phyloP scores from a whole-genome alignment of 1,284 basidiomycete species.

The Cutaneotrichosporon spelunceum region DNA sequence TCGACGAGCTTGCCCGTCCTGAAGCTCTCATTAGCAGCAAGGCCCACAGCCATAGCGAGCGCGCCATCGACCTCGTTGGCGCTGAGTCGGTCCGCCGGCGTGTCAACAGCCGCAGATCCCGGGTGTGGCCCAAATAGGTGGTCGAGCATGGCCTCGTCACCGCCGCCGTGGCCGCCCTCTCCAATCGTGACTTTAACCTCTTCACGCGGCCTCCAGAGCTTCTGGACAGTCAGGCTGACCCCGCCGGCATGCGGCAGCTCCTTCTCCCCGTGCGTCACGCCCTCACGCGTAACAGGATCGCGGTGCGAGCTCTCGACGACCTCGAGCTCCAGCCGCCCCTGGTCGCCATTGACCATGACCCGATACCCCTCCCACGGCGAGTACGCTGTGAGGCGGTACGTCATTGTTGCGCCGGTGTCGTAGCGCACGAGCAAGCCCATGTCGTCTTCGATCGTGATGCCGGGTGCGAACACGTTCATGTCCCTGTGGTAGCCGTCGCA shows the following conservation, averaged over 20 bases:
- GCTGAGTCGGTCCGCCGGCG: conserved; percentile 55
- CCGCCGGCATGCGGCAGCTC: conserved; percentile 56
- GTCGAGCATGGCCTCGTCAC: conserved; percentile 58
- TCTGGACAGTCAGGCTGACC: conserved; percentile 55
- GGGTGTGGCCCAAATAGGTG: conserved; percentile 56
- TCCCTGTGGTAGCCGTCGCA: conserved; percentile 55
- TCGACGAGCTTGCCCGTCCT: conserved; percentile 55
- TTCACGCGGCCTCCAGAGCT: conserved; percentile 55
- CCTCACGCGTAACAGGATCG: conserved; percentile 26
- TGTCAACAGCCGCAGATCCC: conserved; percentile 50
- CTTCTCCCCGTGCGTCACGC: conserved; percentile 52
- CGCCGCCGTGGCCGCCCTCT: conserved; percentile 58
- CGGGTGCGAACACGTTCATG: conserved; percentile 54
- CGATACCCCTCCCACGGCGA: conserved; percentile 56
- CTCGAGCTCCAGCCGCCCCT: conserved; percentile 58
- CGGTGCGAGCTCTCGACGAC: conserved; percentile 55
- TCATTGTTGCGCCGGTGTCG: conserved; percentile 57
- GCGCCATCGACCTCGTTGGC: conserved; percentile 58
- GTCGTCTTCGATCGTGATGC: conserved; percentile 59
- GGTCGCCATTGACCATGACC: conserved; percentile 59
- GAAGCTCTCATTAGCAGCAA: conserved; percentile 59
- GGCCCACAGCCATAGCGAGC: conserved; percentile 57
- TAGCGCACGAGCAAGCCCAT: conserved; percentile 59
- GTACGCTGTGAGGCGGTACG: conserved; percentile 56
- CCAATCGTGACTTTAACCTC: conserved; percentile 54